phyloP scores from a whole-genome alignment of 2,329 filamentous ascomycete species.

The Alternaria sp. region DNA sequence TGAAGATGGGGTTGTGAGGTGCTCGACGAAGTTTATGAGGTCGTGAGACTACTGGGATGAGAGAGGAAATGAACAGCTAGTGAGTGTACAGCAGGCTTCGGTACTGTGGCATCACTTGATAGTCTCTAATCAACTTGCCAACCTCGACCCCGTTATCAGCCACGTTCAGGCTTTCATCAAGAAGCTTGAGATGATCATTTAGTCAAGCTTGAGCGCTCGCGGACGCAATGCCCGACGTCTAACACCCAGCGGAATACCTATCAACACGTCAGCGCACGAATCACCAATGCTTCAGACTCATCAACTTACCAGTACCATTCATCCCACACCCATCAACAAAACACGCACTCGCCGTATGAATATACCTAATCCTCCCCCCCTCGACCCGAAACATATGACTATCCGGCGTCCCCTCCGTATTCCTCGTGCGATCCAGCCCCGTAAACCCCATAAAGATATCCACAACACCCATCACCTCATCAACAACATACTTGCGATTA shows the following conservation, averaged over 20 bases:
- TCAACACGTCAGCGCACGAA: background rate
- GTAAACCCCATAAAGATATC: slow-evolving; percentile 34
- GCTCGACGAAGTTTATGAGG: background rate
- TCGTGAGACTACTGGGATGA: too few species aligned
- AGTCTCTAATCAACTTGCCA: too few species aligned
- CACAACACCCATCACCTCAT: slow-evolving; percentile 32
- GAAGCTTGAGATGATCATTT: too few species aligned
- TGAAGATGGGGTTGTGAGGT: background rate
- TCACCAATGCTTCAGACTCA: background rate
- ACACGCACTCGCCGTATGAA: slow-evolving; percentile 32
- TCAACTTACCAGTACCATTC: slow-evolving; percentile 14
- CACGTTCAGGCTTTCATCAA: too few species aligned
- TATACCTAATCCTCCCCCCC: slow-evolving; percentile 27
- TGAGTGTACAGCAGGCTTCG: too few species aligned
- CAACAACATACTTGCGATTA: slow-evolving; percentile 33
- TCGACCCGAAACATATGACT: slow-evolving; percentile 35
- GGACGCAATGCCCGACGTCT: too few species aligned
- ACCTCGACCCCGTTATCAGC: too few species aligned
- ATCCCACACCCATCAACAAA: slow-evolving; percentile 33
- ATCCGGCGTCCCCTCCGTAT: slow-evolving; percentile 27
- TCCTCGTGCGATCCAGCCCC: slow-evolving; percentile 31
- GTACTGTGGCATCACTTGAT: too few species aligned
- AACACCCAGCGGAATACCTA: too few species aligned
- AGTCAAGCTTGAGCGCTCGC: too few species aligned
- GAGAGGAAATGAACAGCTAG: too few species aligned